Conservation (phyloP, 495 filamentous ascomycete genomes). For the Tuber borchii region DNA sequence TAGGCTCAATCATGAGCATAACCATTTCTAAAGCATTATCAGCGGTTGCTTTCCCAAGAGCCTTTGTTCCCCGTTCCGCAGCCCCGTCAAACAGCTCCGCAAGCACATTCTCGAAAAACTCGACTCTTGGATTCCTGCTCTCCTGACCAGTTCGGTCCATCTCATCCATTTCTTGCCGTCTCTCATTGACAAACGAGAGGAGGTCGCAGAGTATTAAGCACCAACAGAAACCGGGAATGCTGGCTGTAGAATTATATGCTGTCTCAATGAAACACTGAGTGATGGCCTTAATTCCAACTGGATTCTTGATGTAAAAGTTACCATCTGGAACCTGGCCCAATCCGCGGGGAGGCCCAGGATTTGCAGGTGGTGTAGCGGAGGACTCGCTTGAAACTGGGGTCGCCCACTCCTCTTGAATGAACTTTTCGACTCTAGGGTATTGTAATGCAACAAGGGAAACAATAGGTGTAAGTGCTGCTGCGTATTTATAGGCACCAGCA, state of each 20-base stretch:
- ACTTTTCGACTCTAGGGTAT: slow-evolving; percentile 47
- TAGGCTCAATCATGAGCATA: slow-evolving; percentile 36
- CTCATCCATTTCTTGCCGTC: slow-evolving; percentile 28
- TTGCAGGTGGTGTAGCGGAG: slow-evolving; percentile 36
- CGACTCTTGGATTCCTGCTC: slow-evolving; percentile 28
- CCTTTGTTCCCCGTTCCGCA: slow-evolving; percentile 22
- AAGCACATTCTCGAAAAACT: slow-evolving; percentile 29
- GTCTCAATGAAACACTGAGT: slow-evolving; percentile 29
- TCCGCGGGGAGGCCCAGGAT: slow-evolving; percentile 22
- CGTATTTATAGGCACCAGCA: slow-evolving; percentile 53
- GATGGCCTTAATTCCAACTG: slow-evolving; percentile 31
- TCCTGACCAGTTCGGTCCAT: slow-evolving; percentile 18
- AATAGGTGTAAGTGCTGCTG: slow-evolving; percentile 63
- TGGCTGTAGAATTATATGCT: slow-evolving; percentile 11
- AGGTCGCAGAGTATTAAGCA: slow-evolving; percentile 31
- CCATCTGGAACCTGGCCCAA: slow-evolving; percentile 15
- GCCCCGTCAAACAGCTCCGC: slow-evolving; percentile 22
- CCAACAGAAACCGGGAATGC: slow-evolving; percentile 36
- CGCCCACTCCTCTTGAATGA: slow-evolving; percentile 42
- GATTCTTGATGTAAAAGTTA: slow-evolving; percentile 37
- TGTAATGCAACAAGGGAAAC: slow-evolving; percentile 70
- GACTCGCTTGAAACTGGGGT: slow-evolving; percentile 35
- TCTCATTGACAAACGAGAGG: slow-evolving; percentile 25
- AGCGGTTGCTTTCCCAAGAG: slow-evolving; percentile 20
- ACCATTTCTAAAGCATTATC: slow-evolving; percentile 26